A percentile compares a stretch with the other conserved stretches of the same genome.
phyloP scores from a whole-genome alignment of 805 yeast species.

The Kregervanrija pseudodelftensis region DNA sequence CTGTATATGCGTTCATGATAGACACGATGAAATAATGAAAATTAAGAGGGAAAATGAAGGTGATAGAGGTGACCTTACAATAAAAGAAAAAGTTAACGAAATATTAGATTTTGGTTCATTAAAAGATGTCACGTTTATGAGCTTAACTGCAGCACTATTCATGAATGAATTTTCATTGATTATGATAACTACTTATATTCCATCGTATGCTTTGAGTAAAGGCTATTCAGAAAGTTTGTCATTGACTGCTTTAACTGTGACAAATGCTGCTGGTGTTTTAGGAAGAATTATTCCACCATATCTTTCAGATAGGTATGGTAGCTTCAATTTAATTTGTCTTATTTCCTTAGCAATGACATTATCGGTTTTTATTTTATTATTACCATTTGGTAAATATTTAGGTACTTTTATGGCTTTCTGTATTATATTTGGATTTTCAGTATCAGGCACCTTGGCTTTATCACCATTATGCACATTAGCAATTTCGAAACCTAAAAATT shows the following conservation, averaged over 20 bases:
- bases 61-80: background rate
- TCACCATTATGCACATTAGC: conserved; percentile 67
- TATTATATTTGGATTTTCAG: conserved; percentile 48
- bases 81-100: conserved; percentile 14
- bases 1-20: conserved; percentile 27
- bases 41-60: conserved; percentile 10
- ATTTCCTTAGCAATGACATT: conserved; percentile 34
- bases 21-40: conserved; percentile 19
- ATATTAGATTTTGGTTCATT: conserved; percentile 34
- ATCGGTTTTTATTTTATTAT: conserved; percentile 47
- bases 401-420: conserved; percentile 45
- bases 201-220: conserved; percentile 47
- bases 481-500: conserved; percentile 54
- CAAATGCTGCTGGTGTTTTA: conserved; percentile 36
- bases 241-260: conserved; percentile 36
- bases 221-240: conserved; percentile 38
- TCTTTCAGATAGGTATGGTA: conserved; percentile 38
- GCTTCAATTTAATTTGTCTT: conserved; percentile 34
- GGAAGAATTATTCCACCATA: conserved; percentile 42
- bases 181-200: conserved; percentile 45
- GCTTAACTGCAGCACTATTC: conserved; percentile 35
- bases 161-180: conserved; percentile 48
- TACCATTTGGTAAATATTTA: conserved; percentile 48
- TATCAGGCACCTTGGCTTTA: conserved; percentile 55
- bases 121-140: conserved; percentile 36